Conservation (phyloP, 163 green algal species). For the Scenedesmus sp. region DNA sequence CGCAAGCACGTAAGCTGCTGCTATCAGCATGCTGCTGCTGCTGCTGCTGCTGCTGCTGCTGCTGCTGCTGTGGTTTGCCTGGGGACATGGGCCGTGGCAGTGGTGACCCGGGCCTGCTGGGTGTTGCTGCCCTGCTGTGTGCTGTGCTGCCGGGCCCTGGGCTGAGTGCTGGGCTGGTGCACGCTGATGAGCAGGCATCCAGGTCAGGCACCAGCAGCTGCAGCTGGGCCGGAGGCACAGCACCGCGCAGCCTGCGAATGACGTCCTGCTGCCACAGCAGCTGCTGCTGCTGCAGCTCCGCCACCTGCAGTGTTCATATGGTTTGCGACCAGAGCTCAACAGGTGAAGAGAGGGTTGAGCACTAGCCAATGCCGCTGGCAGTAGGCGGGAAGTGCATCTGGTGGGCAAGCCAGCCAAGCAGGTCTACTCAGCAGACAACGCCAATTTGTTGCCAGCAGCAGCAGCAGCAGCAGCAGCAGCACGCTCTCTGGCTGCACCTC, state of each 20-base stretch:
- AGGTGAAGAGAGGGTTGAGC: no score
- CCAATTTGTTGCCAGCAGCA: no score
- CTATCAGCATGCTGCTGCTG: not conserved
- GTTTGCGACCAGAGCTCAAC: no score
- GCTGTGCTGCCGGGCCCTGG: not conserved
- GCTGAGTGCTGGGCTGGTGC: constrained; percentile 14
- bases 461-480: not conserved
- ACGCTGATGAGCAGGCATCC: not conserved
- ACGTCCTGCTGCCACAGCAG: constrained; percentile 21
- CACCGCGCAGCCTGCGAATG: not conserved
- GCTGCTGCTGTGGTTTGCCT: not conserved
- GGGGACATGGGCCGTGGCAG: not conserved
- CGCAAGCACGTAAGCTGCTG: not conserved
- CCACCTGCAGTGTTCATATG: constrained; percentile 16
- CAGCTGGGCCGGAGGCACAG: not conserved
- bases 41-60: not conserved
- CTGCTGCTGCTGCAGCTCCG: constrained; percentile 37
- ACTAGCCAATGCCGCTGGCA: no score
- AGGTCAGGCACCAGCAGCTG: not conserved
- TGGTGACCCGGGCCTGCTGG: not conserved
- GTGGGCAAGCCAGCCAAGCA: no score
- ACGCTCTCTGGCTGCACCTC: not conserved
- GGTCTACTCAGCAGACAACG: no score
- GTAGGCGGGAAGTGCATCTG: no score
- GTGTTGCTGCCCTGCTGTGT: not conserved